These are phyloP conservation scores for Hyphodiscus hymeniophilus DNA, from an alignment of 495 filamentous ascomycete genomes.

Conservation along the genomic window DNA sequence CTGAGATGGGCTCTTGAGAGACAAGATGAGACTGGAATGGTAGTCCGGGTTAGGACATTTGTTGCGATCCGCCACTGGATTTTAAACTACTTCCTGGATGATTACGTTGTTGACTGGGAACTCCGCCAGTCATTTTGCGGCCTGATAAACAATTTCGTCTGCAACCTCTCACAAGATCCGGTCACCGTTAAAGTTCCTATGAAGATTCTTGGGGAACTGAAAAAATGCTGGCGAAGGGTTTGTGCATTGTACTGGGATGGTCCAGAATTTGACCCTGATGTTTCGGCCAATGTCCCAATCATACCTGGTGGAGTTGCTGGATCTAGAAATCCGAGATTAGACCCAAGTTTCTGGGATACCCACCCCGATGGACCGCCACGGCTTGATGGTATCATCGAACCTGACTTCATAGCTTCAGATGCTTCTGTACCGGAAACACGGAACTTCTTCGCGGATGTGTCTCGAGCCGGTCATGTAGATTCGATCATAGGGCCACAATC, in stretches of 20 bases:
- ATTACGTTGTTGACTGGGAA: conserved; percentile 79
- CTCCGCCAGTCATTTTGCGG: conserved; percentile 76
- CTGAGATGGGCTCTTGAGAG: conserved; percentile 81
- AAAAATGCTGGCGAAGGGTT: conserved; percentile 93
- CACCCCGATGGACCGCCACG: conserved; percentile 30
- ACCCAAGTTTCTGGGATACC: conserved; percentile 38
- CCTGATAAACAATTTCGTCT: conserved; percentile 68
- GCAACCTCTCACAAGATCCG: conserved; percentile 36
- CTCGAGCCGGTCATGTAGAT: conserved; percentile 33
- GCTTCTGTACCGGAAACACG: conserved; percentile 21
- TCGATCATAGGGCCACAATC: conserved; percentile 1
- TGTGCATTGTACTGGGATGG: conserved; percentile 85
- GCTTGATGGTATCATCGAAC: conserved; percentile 30
- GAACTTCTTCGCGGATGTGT: conserved; percentile 40
- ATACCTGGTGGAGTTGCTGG: conserved; percentile 62
- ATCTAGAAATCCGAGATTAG: conserved; percentile 42
- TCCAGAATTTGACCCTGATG: conserved; percentile 46
- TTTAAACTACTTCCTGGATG: conserved; percentile 93
- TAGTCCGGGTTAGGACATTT: conserved; percentile 92
- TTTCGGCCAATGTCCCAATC: conserved; percentile 60
- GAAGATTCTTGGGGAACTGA: conserved; percentile 88
- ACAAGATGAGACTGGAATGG: conserved; percentile 74
- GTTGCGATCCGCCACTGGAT: conserved; percentile 97
- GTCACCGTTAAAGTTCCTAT: conserved; percentile 61
- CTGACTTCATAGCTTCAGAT: conserved; percentile 28